These are phyloP conservation scores for Daldinia loculata DNA, from an alignment of 495 filamentous ascomycete genomes.

Conservation along the genomic window DNA sequence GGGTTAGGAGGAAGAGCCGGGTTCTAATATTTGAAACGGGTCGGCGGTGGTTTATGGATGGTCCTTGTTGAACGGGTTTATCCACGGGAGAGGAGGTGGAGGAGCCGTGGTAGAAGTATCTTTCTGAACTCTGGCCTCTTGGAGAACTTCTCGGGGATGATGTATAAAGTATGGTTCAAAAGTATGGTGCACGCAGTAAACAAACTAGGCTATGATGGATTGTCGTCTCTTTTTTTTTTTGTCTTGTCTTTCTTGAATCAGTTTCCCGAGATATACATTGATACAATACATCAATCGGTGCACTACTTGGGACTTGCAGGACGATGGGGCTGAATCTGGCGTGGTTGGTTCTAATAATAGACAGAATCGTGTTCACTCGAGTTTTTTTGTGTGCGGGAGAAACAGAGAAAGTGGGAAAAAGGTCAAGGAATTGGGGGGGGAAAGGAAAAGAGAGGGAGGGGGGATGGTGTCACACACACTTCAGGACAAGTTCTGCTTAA, in stretches of 20 bases:
- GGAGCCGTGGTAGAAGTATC: constrained; percentile 28
- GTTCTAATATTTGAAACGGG: constrained; percentile 30
- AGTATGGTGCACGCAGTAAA: constrained; percentile 14
- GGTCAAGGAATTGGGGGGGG: constrained; percentile 40
- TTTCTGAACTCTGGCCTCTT: not conserved
- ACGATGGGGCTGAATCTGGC: constrained; percentile 56
- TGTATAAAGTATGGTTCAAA: constrained; percentile 6
- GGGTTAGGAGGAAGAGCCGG: constrained; percentile 26
- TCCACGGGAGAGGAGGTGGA: constrained; percentile 27
- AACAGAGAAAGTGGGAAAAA: constrained; percentile 33
- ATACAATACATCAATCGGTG: constrained; percentile 45
- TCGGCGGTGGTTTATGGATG: constrained; percentile 18
- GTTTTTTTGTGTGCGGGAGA: constrained; percentile 43
- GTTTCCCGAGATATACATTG: constrained; percentile 36
- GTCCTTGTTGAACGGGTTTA: constrained; percentile 12
- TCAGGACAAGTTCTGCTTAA: constrained; percentile 19
- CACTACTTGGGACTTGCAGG: constrained; percentile 49
- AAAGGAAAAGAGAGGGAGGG: constrained; percentile 40
- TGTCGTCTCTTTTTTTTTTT: constrained; percentile 24
- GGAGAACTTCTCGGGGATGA: not conserved
- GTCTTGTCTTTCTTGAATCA: constrained; percentile 23
- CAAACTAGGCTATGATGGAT: constrained; percentile 36
- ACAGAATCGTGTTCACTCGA: constrained; percentile 51
- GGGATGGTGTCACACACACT: constrained; percentile 43
- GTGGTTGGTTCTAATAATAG: constrained; percentile 60